Percentiles rank a stretch among this genome's conserved stretches.
These are phyloP conservation scores for Trichoderma koningiopsis DNA, from an alignment of 2,329 filamentous ascomycete species.

Conservation along the genomic window DNA sequence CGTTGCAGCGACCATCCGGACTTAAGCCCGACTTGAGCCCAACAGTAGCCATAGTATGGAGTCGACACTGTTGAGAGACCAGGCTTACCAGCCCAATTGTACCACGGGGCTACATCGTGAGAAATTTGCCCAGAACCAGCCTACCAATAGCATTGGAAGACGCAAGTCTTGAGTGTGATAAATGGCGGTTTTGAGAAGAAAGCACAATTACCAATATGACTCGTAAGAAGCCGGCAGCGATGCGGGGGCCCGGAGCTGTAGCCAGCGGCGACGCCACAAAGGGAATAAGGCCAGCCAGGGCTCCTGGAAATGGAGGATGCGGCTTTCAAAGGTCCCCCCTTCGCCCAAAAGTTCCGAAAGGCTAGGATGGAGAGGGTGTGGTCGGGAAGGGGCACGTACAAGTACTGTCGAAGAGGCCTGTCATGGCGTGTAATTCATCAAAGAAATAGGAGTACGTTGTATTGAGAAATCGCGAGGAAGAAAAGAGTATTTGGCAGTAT, in stretches of 20 bases:
- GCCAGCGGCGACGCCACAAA: conserved; percentile 10
- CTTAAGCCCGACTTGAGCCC: not conserved
- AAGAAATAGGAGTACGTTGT: not conserved
- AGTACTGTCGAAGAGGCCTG: not conserved
- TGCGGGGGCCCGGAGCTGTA: conserved; percentile 9
- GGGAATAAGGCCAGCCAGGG: not conserved
- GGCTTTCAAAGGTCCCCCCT: conserved; percentile 29
- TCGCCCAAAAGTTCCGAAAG: conserved; percentile 30
- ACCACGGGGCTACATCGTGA: not conserved
- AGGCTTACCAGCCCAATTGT: not conserved
- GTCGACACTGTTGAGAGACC: not conserved
- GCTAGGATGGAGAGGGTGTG: conserved; percentile 15
- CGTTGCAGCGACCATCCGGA: not conserved
- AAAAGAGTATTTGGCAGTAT: not conserved
- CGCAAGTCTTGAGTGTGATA: not conserved
- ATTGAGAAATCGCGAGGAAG: not conserved
- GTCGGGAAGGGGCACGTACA: not conserved
- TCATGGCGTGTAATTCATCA: not conserved
- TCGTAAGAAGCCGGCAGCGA: not conserved
- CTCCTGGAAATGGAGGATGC: conserved; percentile 17
- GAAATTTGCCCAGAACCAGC: not conserved
- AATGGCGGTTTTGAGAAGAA: not conserved
- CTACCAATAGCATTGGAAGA: not conserved
- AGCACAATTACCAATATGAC: conserved; percentile 1
- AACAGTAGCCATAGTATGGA: not conserved